phyloP scores from a whole-genome alignment of 352 stramenopile genomes.

The Globisporangium heterothallicum region DNA sequence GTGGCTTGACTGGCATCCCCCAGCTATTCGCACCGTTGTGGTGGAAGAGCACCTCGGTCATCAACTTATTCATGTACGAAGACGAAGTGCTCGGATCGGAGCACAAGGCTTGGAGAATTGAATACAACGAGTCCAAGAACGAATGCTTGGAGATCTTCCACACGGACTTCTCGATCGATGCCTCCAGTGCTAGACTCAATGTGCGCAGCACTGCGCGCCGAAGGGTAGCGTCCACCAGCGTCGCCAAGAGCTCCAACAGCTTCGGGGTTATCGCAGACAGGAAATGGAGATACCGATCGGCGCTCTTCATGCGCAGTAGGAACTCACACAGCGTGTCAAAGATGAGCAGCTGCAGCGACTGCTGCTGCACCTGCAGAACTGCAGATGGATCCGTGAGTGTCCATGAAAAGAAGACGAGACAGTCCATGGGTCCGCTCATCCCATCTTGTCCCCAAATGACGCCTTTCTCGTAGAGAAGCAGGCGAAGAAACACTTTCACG shows the following conservation, averaged over 20 bases:
- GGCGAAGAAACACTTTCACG: slow-evolving; percentile 9
- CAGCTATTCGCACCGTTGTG: not conserved
- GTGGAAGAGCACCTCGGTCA: slow-evolving; percentile 7
- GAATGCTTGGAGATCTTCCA: slow-evolving; percentile 10
- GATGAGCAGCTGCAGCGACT: slow-evolving; percentile 4
- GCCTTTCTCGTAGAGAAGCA: slow-evolving; percentile 12
- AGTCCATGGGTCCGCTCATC: slow-evolving; percentile 12
- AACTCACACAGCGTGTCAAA: slow-evolving; percentile 10
- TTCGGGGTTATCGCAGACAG: slow-evolving; percentile 3
- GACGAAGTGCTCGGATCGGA: not conserved
- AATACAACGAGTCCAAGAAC: slow-evolving; percentile 12
- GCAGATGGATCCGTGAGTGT: not conserved
- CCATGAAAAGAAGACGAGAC: slow-evolving; percentile 11
- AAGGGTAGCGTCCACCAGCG: not conserved
- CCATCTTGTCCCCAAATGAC: slow-evolving; percentile 15
- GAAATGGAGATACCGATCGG: slow-evolving; percentile 10
- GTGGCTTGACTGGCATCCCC: not conserved
- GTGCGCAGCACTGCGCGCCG: not conserved
- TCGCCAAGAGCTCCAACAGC: slow-evolving; percentile 1
- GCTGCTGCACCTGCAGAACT: not conserved
- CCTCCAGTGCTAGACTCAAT: slow-evolving; percentile 9
- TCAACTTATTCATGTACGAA: slow-evolving; percentile 6
- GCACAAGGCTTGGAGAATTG: slow-evolving; percentile 6
- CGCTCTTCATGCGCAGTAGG: slow-evolving; percentile 14
- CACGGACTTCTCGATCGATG: slow-evolving; percentile 10